Base-by-base conservation (phyloP, 2,329 filamentous ascomycete species). In the Bipolaris bicolor region DNA sequence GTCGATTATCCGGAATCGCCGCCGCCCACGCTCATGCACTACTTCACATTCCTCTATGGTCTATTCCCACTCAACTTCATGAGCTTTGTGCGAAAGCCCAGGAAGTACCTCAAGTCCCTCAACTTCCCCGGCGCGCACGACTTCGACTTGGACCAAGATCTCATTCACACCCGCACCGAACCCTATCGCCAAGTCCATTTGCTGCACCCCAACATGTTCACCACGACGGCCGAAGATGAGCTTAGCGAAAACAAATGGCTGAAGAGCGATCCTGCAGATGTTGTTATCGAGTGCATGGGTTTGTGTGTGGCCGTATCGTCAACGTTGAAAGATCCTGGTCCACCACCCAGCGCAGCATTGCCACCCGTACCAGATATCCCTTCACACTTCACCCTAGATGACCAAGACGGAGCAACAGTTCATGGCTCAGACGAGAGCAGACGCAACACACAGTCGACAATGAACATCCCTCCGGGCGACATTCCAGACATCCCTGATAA, bases 51-150 rank as follows among this genome's bases (percentile, higher is more conserved):
- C 24, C 81, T 95, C 0, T 95, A 95, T 65, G 91, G 91, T 0
- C 78, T 95, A 4, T 95, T 94, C 62, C 91, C 91, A 1, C 85
- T 94, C 69, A 94, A 94, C 72, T 92, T 95, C 66, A 90, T 92
- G 85, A 89, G 89, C 74, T 95, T 94, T 71, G 89, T 95, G 60
- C 85, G 90, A 55, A 94, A 94, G 69, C 90, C 91, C 3, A 87
- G 92, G 64, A 86, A 89, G 62, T 94, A 90, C 69, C 80, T 95
- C 9, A 88, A 91, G 45, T 88, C 90, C 67, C 86, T 89, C 39
- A 86, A 91, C 62, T 89, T 87, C 31, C 82, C 85, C 4, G 86
- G 88, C 47, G 84, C 87, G 1, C 88, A 92, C 61, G 88, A 91
- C 52, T 84, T 94, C 41, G 90, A 93, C 68, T 83, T 94, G 2